Evolutionary conservation across 2,329 filamentous ascomycete genomes (phyloP).

Genomic region (Arthrinium puccinioides): DNA sequence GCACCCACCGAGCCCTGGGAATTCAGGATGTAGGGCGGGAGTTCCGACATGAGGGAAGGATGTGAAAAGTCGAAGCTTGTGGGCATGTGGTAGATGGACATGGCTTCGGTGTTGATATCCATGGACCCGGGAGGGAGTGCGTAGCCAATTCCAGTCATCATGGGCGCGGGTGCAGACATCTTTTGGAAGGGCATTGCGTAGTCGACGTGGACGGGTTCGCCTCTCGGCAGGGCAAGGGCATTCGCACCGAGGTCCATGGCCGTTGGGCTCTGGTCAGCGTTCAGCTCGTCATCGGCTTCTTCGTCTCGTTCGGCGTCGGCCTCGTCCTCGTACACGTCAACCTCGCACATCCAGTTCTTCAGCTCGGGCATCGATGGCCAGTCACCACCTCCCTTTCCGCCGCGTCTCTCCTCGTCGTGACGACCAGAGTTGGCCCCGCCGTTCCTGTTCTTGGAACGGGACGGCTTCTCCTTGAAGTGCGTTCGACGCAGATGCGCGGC

Average conservation of each 20-base stretch:
- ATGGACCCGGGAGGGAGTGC: constrained; percentile 9
- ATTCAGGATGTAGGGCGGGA: constrained; percentile 10
- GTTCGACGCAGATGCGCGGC: constrained; percentile 82
- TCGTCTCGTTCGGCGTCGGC: constrained; percentile 25
- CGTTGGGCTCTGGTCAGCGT: constrained; percentile 21
- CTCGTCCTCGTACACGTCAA: constrained; percentile 31
- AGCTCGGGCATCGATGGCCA: constrained; percentile 50
- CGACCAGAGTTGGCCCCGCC: constrained; percentile 20
- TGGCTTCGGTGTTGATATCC: constrained; percentile 11
- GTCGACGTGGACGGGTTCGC: constrained; percentile 1
- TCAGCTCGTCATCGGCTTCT: constrained; percentile 30
- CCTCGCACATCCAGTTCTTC: constrained; percentile 53
- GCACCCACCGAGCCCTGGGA: constrained; percentile 18
- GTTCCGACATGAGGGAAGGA: constrained; percentile 10
- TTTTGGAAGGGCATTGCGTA: constrained; percentile 6
- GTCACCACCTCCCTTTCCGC: constrained; percentile 46
- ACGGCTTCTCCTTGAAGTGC: constrained; percentile 68
- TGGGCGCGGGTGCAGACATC: constrained; percentile 5
- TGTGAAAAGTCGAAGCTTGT: constrained; percentile 20
- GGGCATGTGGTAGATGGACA: constrained; percentile 9
- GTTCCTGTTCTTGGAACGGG: constrained; percentile 35
- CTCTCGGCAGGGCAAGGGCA: background rate
- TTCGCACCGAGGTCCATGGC: constrained; percentile 1
- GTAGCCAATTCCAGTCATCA: constrained; percentile 14
- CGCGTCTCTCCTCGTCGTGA: constrained; percentile 40